phyloP scores from a whole-genome alignment of 2,329 filamentous ascomycete species.

The Diaporthe batatas region DNA sequence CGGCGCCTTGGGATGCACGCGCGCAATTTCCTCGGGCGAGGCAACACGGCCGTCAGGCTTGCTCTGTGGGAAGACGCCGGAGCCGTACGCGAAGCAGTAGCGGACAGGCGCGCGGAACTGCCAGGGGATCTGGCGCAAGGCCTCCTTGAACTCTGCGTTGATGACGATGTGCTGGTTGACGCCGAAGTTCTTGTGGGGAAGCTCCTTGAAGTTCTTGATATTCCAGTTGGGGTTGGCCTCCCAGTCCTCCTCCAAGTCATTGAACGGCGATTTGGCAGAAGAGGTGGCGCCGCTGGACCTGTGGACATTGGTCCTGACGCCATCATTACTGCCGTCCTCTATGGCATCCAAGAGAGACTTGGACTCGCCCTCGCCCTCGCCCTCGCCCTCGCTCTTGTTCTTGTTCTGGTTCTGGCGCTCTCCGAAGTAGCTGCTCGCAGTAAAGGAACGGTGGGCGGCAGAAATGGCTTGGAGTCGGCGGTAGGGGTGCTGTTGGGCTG shows the following conservation, averaged over 20 bases:
- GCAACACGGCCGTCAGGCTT: constrained; percentile 64
- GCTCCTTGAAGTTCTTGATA: constrained; percentile 80
- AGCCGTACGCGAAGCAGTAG: constrained; percentile 97
- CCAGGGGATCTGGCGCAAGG: constrained; percentile 87
- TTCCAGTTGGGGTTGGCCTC: constrained; percentile 80
- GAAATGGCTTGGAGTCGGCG: constrained; percentile 38
- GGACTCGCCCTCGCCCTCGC: constrained; percentile 15
- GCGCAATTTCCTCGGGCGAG: constrained; percentile 68
- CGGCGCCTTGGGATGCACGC: constrained; percentile 86
- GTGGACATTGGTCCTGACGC: constrained; percentile 33
- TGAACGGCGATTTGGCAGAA: constrained; percentile 44
- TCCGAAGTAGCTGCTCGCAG: constrained; percentile 35
- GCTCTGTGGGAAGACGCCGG: constrained; percentile 91
- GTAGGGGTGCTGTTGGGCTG: constrained; percentile 35
- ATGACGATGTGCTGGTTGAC: constrained; percentile 97
- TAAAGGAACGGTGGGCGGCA: constrained; percentile 38
- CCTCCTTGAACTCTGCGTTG: constrained; percentile 95
- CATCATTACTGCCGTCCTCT: constrained; percentile 16
- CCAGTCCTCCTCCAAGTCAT: constrained; percentile 67
- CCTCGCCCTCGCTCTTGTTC: constrained; percentile 6
- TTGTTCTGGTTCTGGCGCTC: constrained; percentile 2
- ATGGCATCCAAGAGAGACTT: constrained; percentile 20
- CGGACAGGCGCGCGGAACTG: constrained; percentile 93
- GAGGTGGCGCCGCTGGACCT: constrained; percentile 48
- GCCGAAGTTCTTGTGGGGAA: constrained; percentile 86